phyloP scores from a whole-genome alignment of 257 asterid genomes.

The Gardenia jasminoides region DNA sequence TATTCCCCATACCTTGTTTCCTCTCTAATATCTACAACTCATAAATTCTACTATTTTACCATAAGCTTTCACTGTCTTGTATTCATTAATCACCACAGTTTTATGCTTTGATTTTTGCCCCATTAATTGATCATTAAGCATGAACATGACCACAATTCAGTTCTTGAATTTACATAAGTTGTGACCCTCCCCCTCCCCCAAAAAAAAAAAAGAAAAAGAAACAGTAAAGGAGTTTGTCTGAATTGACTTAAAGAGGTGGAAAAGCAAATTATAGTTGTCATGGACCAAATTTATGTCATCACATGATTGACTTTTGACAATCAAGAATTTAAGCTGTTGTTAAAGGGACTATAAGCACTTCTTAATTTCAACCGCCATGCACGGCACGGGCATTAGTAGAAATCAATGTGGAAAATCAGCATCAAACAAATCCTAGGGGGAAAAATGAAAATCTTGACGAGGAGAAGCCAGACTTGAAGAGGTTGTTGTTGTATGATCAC shows the following conservation, averaged over 20 bases:
- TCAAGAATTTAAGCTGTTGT: neutral
- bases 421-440: neutral
- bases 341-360: neutral
- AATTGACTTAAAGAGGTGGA: neutral
- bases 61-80: too few relatives aligned
- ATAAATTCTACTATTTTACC: neutral
- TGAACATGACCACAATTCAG: neutral
- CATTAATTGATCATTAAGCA: neutral
- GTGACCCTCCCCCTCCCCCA: neutral
- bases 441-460: neutral
- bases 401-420: neutral
- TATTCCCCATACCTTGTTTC: neutral
- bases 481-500: neutral
- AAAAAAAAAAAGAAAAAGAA: too few relatives aligned
- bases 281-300: slow-evolving; percentile 1
- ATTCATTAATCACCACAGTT: too few relatives aligned
- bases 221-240: too few relatives aligned
- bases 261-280: neutral
- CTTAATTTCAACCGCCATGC: neutral
- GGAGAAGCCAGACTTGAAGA: neutral
- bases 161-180: neutral
- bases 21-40: neutral
- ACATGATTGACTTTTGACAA: neutral
- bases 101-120: too few relatives aligned
- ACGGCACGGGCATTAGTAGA: neutral